Conservation (phyloP, 768 basidiomycete species). For the Leucogyrophana mollusca region DNA sequence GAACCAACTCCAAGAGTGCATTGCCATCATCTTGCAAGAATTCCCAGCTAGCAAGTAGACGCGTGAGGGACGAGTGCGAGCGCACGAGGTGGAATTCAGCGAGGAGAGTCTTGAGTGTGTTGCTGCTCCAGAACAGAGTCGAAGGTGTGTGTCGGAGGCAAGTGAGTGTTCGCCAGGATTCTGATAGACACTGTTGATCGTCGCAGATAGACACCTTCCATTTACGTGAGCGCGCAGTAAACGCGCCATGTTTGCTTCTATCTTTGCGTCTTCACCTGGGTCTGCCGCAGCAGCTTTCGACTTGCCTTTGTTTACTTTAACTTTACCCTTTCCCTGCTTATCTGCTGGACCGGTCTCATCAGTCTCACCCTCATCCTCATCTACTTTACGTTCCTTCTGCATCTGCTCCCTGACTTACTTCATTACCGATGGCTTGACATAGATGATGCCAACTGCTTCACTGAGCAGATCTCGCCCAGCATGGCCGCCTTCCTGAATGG, state of each 20-base stretch:
- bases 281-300: too few species aligned
- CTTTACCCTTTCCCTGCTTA: too few species aligned
- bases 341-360: too few species aligned
- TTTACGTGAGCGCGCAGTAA: constrained; percentile 3
- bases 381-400: not conserved
- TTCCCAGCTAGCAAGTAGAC: not conserved
- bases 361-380: constrained; percentile 2
- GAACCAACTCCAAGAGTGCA: not conserved
- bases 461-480: constrained; percentile 4
- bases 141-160: too few species aligned
- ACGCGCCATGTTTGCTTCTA: not conserved
- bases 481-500: constrained; percentile 9
- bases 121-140: not conserved
- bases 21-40: not conserved
- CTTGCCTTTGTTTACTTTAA: too few species aligned
- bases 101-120: not conserved
- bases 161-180: too few species aligned
- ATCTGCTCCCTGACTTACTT: not conserved
- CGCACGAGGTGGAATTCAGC: not conserved
- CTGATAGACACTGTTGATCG: too few species aligned
- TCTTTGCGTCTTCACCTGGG: not conserved
- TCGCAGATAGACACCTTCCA: not conserved
- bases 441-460: constrained; percentile 5
- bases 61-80: not conserved
- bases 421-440: constrained; percentile 2